A percentile compares a stretch with the other conserved stretches of the same genome.
These are phyloP conservation scores for Dactylonectria estremocensis DNA, from an alignment of 2,329 filamentous ascomycete species.

Conservation along the genomic window DNA sequence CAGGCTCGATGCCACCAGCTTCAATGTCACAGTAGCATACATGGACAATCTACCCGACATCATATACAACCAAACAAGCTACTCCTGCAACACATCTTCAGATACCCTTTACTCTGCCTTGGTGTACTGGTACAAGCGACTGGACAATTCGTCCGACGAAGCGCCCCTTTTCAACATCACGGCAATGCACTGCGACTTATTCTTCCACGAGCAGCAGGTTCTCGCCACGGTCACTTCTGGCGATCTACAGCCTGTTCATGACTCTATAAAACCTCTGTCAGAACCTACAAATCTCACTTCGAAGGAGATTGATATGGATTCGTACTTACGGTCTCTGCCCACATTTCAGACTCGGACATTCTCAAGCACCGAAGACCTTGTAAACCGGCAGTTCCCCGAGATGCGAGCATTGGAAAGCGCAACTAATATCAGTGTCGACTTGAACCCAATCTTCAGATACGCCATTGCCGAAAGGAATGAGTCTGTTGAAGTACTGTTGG, in stretches of 20 bases:
- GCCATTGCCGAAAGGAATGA: not conserved
- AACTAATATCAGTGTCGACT: not conserved
- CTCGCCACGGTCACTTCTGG: slow-evolving; percentile 1
- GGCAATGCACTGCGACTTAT: not conserved
- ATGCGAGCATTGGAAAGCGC: not conserved
- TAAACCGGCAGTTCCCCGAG: not conserved
- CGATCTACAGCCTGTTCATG: not conserved
- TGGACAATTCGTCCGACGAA: not conserved
- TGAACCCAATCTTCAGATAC: not conserved
- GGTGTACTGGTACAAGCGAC: not conserved
- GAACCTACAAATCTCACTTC: not conserved
- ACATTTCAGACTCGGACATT: not conserved
- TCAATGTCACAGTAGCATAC: not conserved
- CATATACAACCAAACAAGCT: not conserved
- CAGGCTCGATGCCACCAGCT: not conserved
- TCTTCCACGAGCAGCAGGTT: slow-evolving; percentile 16
- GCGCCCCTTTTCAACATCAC: not conserved
- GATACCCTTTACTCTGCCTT: not conserved
- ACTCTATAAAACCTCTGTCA: not conserved
- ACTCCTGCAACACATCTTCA: not conserved
- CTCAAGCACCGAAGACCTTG: not conserved
- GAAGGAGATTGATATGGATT: not conserved
- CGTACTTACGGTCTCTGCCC: not conserved
- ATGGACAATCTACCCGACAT: not conserved
- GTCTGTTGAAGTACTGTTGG: not conserved